phyloP scores from a whole-genome alignment of 2,329 filamentous ascomycete genomes.

The Aspergillus flavus region DNA sequence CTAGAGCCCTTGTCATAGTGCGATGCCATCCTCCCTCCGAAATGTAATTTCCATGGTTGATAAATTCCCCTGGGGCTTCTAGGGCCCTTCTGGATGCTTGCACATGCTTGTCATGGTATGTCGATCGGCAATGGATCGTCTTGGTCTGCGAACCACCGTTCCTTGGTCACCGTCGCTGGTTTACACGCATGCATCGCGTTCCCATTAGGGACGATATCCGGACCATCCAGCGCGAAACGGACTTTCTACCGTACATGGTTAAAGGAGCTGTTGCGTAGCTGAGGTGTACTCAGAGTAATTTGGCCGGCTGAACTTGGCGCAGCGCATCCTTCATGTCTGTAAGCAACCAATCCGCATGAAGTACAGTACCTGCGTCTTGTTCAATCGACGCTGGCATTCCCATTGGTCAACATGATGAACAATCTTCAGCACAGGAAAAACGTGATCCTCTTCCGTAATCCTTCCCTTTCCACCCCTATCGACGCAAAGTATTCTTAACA shows the following conservation, averaged over 20 bases:
- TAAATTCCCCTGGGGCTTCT: not conserved
- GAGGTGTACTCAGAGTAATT: not conserved
- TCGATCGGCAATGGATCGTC: constrained; percentile 1
- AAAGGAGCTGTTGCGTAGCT: not conserved
- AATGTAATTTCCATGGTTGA: not conserved
- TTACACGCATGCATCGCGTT: not conserved
- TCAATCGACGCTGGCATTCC: not conserved
- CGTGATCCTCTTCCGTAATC: not conserved
- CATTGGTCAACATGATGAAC: not conserved
- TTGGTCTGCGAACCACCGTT: not conserved
- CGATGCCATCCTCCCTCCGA: not conserved
- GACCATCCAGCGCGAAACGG: not conserved
- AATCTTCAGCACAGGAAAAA: not conserved
- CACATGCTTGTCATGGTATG: not conserved
- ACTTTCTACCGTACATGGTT: not conserved
- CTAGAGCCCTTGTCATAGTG: not conserved
- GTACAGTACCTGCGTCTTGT: not conserved
- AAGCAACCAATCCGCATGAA: not conserved
- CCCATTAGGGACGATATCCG: not conserved
- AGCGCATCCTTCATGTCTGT: not conserved
- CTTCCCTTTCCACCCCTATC: not conserved
- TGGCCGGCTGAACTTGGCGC: not conserved
- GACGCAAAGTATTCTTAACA: not conserved
- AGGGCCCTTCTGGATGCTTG: not conserved
- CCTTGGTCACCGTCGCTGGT: not conserved